These are phyloP conservation scores for Amaranthus hypochondriacus DNA, from an alignment of 148 eudicot genomes.

Conservation along the genomic window DNA sequence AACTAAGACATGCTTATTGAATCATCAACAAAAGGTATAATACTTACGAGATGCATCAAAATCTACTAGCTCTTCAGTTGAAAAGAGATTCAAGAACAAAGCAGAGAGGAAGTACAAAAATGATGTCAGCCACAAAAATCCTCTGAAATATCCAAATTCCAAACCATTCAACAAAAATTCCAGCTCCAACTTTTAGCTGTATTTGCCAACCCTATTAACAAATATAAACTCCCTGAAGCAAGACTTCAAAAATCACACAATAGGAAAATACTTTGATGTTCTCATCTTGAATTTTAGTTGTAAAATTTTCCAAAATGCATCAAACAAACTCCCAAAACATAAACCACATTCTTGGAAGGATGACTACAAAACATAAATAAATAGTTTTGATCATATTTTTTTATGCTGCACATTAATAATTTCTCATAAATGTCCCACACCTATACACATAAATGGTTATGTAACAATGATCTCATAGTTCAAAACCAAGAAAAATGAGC, in stretches of 20 bases:
- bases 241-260: neutral
- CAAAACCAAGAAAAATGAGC: neutral
- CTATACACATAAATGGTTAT: neutral
- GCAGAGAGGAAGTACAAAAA: constrained; percentile 62
- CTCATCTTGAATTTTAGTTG: neutral
- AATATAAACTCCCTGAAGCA: constrained; percentile 4
- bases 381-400: neutral
- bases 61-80: constrained; percentile 77
- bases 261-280: neutral
- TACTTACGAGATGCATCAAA: constrained; percentile 50
- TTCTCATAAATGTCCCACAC: neutral
- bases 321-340: neutral
- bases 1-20: neutral
- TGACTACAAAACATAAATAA: neutral
- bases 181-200: constrained; percentile 89
- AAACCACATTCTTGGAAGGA: neutral
- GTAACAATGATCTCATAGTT: neutral
- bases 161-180: constrained; percentile 64
- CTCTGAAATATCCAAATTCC: constrained; percentile 56
- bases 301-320: neutral
- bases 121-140: constrained; percentile 76
- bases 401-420: no score
- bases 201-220: constrained; percentile 61
- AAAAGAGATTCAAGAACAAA: constrained; percentile 56
- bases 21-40: neutral